A percentile compares a stretch with the other conserved stretches of the same genome.
These are phyloP conservation scores for Papilionanthe hybrid DNA, from an alignment of 116 monocot species.

Conservation along the genomic window DNA sequence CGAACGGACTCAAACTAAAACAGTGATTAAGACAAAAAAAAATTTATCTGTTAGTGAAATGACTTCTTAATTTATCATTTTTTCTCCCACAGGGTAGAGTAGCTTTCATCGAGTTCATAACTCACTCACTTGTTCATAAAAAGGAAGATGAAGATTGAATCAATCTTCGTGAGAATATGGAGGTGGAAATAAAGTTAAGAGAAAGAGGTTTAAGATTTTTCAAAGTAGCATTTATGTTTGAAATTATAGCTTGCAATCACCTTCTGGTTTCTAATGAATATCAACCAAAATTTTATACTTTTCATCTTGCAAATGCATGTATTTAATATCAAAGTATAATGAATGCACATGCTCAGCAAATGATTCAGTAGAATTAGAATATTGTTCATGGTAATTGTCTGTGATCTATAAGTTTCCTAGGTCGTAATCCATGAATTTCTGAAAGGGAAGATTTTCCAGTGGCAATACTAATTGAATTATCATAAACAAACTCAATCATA, in stretches of 20 bases:
- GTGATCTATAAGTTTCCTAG: neutral
- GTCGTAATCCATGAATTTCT: neutral
- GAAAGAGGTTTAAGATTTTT: no score
- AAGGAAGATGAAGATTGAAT: neutral
- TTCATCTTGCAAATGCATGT: neutral
- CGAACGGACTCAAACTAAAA: neutral
- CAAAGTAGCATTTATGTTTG: neutral
- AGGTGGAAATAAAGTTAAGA: neutral
- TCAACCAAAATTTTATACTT: neutral
- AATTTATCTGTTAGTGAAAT: neutral
- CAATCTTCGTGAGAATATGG: no score
- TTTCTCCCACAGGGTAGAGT: neutral
- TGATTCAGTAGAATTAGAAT: neutral
- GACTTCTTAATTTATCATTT: neutral
- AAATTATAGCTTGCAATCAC: neutral
- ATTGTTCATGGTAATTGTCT: neutral
- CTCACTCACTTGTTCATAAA: neutral
- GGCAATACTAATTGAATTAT: neutral
- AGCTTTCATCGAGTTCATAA: neutral
- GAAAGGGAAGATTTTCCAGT: neutral
- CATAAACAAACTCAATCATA: neutral
- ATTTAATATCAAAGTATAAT: neutral
- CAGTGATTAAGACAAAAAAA: neutral
- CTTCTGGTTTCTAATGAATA: neutral
- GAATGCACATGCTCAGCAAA: neutral